Evolutionary conservation across 2,329 filamentous ascomycete species (phyloP).

Genomic region (Cladosporium sp.): DNA sequence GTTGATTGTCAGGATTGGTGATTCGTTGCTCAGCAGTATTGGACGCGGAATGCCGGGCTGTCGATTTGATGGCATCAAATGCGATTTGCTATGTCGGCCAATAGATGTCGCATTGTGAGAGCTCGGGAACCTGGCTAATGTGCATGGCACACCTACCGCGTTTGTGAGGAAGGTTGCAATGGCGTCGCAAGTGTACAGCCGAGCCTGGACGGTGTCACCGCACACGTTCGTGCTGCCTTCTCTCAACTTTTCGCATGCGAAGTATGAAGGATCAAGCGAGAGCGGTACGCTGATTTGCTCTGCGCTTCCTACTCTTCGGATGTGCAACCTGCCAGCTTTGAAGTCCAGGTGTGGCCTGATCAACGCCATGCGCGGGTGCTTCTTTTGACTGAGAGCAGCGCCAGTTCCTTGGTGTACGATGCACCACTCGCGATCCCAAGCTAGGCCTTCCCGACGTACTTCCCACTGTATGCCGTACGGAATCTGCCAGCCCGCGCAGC

Average conservation of each 20-base stretch:
- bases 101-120: conserved; percentile 50
- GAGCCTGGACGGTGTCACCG: conserved; percentile 67
- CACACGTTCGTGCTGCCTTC: conserved; percentile 63
- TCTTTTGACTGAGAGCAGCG: conserved; percentile 80
- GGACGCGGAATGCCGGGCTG: conserved; percentile 36
- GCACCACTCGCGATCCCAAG: conserved; percentile 97
- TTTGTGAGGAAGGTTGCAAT: conserved; percentile 73
- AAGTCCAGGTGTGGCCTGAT: conserved; percentile 72
- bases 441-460: conserved; percentile 72
- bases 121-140: conserved; percentile 71
- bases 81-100: conserved; percentile 65
- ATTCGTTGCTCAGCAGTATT: conserved; percentile 86
- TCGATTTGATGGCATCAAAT: conserved; percentile 44
- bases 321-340: conserved; percentile 55
- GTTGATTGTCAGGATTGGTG: conserved; percentile 80
- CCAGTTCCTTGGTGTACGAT: conserved; percentile 81
- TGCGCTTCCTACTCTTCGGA: conserved; percentile 39
- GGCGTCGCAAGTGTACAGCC: conserved; percentile 59
- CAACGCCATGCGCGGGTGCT: conserved; percentile 80
- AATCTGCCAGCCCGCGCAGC: conserved; percentile 73
- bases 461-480: conserved; percentile 63
- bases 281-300: conserved; percentile 49
- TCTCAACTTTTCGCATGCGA: conserved; percentile 34
- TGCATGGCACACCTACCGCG: conserved; percentile 70
- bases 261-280: conserved; percentile 58